Percentiles rank a stretch among this genome's conserved stretches.
Conservation (phyloP, 768 basidiomycete genomes). For the Phylloporus rhodoxanthus region DNA sequence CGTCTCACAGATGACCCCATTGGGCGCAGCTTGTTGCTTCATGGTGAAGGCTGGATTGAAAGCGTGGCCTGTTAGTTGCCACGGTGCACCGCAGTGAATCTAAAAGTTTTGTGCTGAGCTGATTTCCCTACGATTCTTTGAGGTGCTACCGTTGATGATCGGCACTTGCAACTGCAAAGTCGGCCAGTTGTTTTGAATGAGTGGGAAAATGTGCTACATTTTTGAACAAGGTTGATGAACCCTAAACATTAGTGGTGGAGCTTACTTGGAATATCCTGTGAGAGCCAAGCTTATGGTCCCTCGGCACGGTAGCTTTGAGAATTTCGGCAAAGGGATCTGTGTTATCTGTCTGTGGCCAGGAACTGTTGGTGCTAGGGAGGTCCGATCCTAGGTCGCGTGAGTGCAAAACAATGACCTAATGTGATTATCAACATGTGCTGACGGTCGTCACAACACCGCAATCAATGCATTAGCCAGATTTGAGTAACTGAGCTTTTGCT, state of each 20-base stretch:
- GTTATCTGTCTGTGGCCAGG: too few relatives aligned
- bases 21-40: not conserved
- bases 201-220: not conserved
- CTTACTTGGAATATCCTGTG: not conserved
- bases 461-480: not conserved
- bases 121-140: not conserved
- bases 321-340: not conserved
- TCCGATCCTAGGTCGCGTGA: constrained; percentile 1
- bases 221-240: not conserved
- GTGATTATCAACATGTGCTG: not conserved
- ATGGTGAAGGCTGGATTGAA: not conserved
- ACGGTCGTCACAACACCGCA: not conserved
- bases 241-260: not conserved
- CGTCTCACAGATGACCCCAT: too few relatives aligned
- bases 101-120: not conserved
- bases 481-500: too few relatives aligned
- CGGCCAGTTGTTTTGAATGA: not conserved
- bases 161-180: not conserved
- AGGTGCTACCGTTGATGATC: not conserved
- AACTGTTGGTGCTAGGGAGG: not conserved
- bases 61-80: not conserved
- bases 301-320: constrained; percentile 1
- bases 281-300: not conserved
- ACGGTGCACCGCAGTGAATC: not conserved
- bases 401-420: not conserved